Base-by-base conservation (phyloP, 1,284 basidiomycete species). In the Tremellales sp. region DNA sequence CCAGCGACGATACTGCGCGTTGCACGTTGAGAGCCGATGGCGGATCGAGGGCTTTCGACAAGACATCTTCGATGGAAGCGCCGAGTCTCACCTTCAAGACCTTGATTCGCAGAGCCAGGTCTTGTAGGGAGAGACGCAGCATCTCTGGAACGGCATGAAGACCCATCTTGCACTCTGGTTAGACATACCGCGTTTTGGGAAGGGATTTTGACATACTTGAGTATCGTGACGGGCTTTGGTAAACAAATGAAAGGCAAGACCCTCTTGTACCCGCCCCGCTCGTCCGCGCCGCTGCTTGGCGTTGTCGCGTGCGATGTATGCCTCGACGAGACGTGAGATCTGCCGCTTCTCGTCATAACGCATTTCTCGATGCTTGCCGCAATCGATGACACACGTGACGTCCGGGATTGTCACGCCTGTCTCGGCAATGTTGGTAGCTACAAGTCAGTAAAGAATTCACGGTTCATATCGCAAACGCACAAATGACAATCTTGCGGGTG, bases 341-440 rank as follows among this genome's bases (percentile, higher is more conserved):
- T 98, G 94, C 6, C 94, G 83, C 75, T 97, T 98, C 76, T 98
- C 96, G 67, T 98, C 94, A 66, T 93, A 98, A 85, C 86, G 82
- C 86, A 94, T 93, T 75, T 91, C 79, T 55, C 88, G 81, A 68
- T 98, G 93, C 67, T 91, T 93, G 43, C 96, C 96, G 0, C 85
- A 83, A 70, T 98, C 96, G 50, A 98, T 93, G 12, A 98, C 96
- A 62, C 92, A 94, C 2, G 94, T 97, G 51, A 97, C 89, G 64
- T 99, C 96, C 4, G 94, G 94, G 51, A 98, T 97, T 0, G 94
- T 98, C 52, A 98, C 88, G 70, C 94, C 94, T 13, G 90, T 96
- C 70, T 96, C 90, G 24, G 64, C 64, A 44, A 72, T 72, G 45
- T 73, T 88, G 5, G 83, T 87, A 5, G 84, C 84, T 85, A 21